A percentile compares a stretch with the other conserved stretches of the same genome.
phyloP scores from a whole-genome alignment of 1,284 basidiomycete genomes.

The Cutaneotrichosporon sp. region DNA sequence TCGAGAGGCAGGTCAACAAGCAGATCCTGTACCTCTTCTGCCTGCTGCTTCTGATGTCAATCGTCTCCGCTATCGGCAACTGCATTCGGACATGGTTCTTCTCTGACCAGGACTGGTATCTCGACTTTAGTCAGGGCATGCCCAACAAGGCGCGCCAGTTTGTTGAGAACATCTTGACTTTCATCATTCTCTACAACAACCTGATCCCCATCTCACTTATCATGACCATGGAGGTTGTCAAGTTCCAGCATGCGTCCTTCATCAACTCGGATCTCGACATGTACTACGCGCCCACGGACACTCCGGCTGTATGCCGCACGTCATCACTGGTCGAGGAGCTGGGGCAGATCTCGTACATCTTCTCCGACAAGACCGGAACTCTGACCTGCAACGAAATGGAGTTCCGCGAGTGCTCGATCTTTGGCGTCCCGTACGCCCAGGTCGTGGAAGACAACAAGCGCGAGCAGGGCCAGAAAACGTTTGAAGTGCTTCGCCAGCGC shows the following conservation, averaged over 20 bases:
- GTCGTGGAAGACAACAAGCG: slow-evolving; percentile 76
- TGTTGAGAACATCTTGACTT: slow-evolving; percentile 91
- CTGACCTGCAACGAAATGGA: slow-evolving; percentile 98
- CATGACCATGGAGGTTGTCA: slow-evolving; percentile 99
- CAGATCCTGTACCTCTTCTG: slow-evolving; percentile 96
- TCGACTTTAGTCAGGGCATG: slow-evolving; percentile 49
- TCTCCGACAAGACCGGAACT: slow-evolving; percentile 98
- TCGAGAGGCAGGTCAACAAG: slow-evolving; percentile 92
- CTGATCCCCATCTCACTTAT: slow-evolving; percentile 98
- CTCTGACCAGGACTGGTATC: slow-evolving; percentile 75
- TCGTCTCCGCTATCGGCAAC: slow-evolving; percentile 88
- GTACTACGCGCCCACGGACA: slow-evolving; percentile 93
- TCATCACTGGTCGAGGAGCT: slow-evolving; percentile 97
- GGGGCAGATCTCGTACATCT: slow-evolving; percentile 91
- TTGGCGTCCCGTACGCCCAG: slow-evolving; percentile 83
- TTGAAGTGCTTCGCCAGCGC: slow-evolving; percentile 41
- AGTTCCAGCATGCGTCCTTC: slow-evolving; percentile 92
- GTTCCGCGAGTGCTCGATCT: slow-evolving; percentile 86
- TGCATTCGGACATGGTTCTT: slow-evolving; percentile 87
- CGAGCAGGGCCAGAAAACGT: slow-evolving; percentile 53
- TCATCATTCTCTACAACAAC: slow-evolving; percentile 99
- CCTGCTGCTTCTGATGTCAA: slow-evolving; percentile 75
- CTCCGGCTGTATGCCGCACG: slow-evolving; percentile 91
- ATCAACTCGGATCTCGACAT: slow-evolving; percentile 96
- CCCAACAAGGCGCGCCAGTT: slow-evolving; percentile 62